Percentiles rank a stretch among this genome's conserved stretches.
These are phyloP conservation scores for Platismatia glauca DNA, from an alignment of 495 filamentous ascomycete genomes.

Conservation along the genomic window DNA sequence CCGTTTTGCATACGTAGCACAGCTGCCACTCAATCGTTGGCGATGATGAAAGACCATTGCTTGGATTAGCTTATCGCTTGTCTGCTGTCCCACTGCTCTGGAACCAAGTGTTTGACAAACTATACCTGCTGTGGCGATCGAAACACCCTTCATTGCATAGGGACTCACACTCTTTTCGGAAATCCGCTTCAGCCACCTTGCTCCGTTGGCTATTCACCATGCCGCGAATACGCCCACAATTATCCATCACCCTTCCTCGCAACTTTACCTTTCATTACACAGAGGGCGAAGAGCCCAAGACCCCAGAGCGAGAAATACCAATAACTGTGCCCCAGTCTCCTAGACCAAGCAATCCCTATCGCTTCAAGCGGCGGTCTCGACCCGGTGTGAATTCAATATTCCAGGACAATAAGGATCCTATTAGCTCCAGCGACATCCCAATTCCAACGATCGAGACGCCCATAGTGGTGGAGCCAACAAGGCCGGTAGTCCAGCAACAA, in stretches of 20 bases:
- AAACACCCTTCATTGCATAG: constrained; percentile 4
- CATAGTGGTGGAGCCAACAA: constrained; percentile 25
- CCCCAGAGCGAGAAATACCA: constrained; percentile 45
- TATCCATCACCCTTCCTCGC: constrained; percentile 57
- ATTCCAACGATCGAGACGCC: constrained; percentile 56
- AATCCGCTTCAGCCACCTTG: neutral
- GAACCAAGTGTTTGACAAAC: neutral
- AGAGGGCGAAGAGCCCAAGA: constrained; percentile 45
- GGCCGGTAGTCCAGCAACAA: constrained; percentile 17
- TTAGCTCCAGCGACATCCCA: constrained; percentile 36
- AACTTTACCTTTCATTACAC: constrained; percentile 55
- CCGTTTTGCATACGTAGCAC: neutral
- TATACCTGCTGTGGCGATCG: neutral
- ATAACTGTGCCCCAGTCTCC: constrained; percentile 47
- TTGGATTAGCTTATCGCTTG: neutral
- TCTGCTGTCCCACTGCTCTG: neutral
- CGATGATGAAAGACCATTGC: constrained; percentile 5
- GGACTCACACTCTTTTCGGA: constrained; percentile 5
- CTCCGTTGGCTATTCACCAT: constrained; percentile 27
- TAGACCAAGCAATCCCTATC: constrained; percentile 27
- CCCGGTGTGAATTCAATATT: constrained; percentile 37
- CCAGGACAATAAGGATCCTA: constrained; percentile 31
- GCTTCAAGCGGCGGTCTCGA: constrained; percentile 38
- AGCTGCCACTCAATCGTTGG: neutral
- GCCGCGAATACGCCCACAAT: constrained; percentile 41